A percentile compares a stretch with the other conserved stretches of the same genome.
Evolutionary conservation across 2,329 filamentous ascomycete genomes (phyloP).

Genomic region (Tolypocladium guangdongense): DNA sequence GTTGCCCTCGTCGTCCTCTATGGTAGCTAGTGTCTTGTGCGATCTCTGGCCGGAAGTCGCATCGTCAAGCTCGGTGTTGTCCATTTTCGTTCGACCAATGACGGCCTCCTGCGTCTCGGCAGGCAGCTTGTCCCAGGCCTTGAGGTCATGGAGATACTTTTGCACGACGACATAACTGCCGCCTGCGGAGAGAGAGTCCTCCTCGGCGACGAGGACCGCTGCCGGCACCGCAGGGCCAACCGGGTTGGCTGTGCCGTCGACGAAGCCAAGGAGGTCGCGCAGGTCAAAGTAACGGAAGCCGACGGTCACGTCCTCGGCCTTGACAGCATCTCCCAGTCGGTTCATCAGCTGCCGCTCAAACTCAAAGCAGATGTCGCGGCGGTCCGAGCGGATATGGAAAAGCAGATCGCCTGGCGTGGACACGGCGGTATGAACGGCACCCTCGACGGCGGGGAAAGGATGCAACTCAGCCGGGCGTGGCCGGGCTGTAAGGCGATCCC

Average conservation of each 20-base stretch:
- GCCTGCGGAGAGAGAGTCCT: conserved; percentile 25
- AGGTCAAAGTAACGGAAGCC: conserved; percentile 51
- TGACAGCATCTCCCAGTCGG: conserved; percentile 33
- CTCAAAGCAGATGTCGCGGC: conserved; percentile 46
- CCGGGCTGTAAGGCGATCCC: conserved; percentile 33
- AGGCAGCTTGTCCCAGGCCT: conserved; percentile 31
- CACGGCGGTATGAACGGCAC: conserved; percentile 36
- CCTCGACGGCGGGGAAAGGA: conserved; percentile 35
- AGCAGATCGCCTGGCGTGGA: conserved; percentile 46
- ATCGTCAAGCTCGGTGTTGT: conserved; percentile 46
- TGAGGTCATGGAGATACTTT: conserved; percentile 45
- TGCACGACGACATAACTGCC: conserved; percentile 50
- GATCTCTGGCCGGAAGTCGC: conserved; percentile 32
- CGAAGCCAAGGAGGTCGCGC: conserved; percentile 47
- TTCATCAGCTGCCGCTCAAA: conserved; percentile 45
- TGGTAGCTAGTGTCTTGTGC: conserved; percentile 44
- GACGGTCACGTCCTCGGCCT: conserved; percentile 38
- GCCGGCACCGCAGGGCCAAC: conserved; percentile 30
- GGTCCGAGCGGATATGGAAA: conserved; percentile 47
- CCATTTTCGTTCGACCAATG: conserved; percentile 45
- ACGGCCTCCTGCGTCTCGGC: conserved; percentile 43
- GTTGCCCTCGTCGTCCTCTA: conserved; percentile 36
- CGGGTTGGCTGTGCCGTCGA: conserved; percentile 50
- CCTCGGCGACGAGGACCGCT: conserved; percentile 32
- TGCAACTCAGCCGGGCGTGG: conserved; percentile 40